Evolutionary conservation across 345 rosid genomes (phyloP).

Genomic region (Dipteronia dyeriana): DNA sequence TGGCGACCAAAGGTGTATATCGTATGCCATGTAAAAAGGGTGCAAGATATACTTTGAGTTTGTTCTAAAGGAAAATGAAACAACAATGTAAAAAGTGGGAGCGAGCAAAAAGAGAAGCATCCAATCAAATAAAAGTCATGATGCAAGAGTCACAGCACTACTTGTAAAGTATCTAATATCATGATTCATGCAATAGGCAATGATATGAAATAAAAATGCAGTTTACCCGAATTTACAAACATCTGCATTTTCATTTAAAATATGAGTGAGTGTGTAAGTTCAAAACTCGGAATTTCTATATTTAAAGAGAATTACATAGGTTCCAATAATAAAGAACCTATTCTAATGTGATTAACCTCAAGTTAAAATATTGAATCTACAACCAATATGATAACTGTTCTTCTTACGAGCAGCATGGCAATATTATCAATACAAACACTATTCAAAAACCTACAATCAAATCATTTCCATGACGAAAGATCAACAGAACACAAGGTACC

Average conservation of each 20-base stretch:
- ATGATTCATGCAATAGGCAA: no score
- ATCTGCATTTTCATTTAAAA: background rate
- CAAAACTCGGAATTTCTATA: background rate
- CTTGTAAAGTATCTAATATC: background rate
- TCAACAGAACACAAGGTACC: background rate
- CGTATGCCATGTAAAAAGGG: slow-evolving; percentile 82
- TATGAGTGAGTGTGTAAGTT: background rate
- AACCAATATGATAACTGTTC: background rate
- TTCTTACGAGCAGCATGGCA: background rate
- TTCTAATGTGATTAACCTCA: background rate
- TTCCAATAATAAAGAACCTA: background rate
- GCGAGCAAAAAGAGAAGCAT: background rate
- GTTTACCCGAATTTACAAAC: background rate
- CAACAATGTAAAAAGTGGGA: slow-evolving; percentile 7
- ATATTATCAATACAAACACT: background rate
- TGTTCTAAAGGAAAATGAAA: slow-evolving; percentile 56
- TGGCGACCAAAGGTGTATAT: slow-evolving; percentile 93
- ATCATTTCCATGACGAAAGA: background rate
- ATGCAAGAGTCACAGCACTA: background rate
- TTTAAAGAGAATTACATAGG: background rate
- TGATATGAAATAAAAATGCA: background rate
- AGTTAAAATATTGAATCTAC: background rate
- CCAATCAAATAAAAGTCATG: background rate
- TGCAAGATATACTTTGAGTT: slow-evolving; percentile 78
- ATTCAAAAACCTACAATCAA: background rate